Percentiles rank a stretch among this genome's conserved stretches.
phyloP scores from a whole-genome alignment of 495 filamentous ascomycete genomes.

The Penicillium mononematosum region DNA sequence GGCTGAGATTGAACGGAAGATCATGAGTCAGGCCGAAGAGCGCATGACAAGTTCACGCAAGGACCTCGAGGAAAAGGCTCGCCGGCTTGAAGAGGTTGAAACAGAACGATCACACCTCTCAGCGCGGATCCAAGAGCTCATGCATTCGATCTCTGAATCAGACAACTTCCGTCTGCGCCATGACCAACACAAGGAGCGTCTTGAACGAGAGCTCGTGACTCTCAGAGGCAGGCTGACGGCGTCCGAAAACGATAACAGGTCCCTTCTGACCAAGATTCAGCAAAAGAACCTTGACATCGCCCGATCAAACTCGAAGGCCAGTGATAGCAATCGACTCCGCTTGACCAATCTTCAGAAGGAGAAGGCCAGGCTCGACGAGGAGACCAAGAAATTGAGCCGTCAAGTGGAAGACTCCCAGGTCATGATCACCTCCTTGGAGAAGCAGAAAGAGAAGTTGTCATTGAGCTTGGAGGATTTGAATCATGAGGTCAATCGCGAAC shows the following conservation, averaged over 20 bases:
- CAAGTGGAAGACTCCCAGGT: conserved; percentile 88
- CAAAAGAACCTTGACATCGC: conserved; percentile 98
- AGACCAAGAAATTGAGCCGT: conserved; percentile 74
- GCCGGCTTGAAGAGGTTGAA: conserved; percentile 70
- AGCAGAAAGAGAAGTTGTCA: conserved; percentile 92
- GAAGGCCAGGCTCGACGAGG: conserved; percentile 80
- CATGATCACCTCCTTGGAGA: conserved; percentile 81
- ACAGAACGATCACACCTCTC: conserved; percentile 71
- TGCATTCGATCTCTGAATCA: conserved; percentile 80
- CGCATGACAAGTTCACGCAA: conserved; percentile 72
- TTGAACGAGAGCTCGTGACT: conserved; percentile 89
- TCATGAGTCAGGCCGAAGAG: conserved; percentile 75
- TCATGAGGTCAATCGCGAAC: conserved; percentile 87
- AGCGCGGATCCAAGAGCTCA: conserved; percentile 74
- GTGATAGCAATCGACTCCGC: conserved; percentile 78
- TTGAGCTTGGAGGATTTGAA: conserved; percentile 89
- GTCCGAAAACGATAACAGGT: conserved; percentile 96
- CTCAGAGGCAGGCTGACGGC: conserved; percentile 87
- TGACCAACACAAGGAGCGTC: conserved; percentile 88
- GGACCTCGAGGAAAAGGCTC: conserved; percentile 72
- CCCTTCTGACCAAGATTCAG: conserved; percentile 91
- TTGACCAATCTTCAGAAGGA: conserved; percentile 76
- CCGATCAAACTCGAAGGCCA: conserved; percentile 80
- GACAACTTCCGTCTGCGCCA: conserved; percentile 81
- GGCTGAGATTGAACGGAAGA: conserved; percentile 72